Evolutionary conservation across 2,329 filamentous ascomycete species (phyloP), one percentile per base, ranked within the genome.

Genomic region (Truncatella angustata): DNA sequence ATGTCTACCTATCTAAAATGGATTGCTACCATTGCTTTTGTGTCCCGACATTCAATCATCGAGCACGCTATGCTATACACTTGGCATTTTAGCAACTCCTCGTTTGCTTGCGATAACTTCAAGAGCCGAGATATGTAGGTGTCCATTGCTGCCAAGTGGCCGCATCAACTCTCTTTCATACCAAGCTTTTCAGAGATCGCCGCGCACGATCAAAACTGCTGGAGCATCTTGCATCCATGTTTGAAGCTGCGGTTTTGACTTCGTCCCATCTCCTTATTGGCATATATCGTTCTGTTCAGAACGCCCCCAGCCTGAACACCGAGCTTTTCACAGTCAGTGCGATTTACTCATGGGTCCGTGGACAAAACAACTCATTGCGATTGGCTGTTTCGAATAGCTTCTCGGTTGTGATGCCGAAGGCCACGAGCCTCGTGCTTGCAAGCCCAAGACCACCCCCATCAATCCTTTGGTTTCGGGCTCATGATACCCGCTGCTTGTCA

Each of bases 171-270:
- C 20, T 43, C 7, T 30, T 23, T 18, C 18, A 21, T 7, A 28
- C 43, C 18, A 16, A 46, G 43, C 20, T 34, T 28, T 46, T 7
- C 43, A 20, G 20, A 12, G 28, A 35, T 34, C 30, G 5, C 43
- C 28, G 42, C 24, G 42, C 42, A 34, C 26, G n/a, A 46, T 46
- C 43, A 14, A 46, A 46, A 46, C 43, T 11, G 26, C 9, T n/a
- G 43, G 43, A 10, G n/a, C 14, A 28, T 35, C 14, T 11, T 14
- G 43, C 30, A 12, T 34, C 11, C 26, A 28, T 23, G 28, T 46
- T 34, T 35, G 43, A 46, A 35, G 26, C 43, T 16, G 10, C 11
- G 5, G 43, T 46, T 46, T 46, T 28, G 28, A 11, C 4, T 46
- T 14, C 43, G 16, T 46, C 43, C 26, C n/a, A 46, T 20, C 1